These are phyloP conservation scores for Irpex sp. DNA, from an alignment of 1,284 basidiomycete genomes.

Conservation along the genomic window DNA sequence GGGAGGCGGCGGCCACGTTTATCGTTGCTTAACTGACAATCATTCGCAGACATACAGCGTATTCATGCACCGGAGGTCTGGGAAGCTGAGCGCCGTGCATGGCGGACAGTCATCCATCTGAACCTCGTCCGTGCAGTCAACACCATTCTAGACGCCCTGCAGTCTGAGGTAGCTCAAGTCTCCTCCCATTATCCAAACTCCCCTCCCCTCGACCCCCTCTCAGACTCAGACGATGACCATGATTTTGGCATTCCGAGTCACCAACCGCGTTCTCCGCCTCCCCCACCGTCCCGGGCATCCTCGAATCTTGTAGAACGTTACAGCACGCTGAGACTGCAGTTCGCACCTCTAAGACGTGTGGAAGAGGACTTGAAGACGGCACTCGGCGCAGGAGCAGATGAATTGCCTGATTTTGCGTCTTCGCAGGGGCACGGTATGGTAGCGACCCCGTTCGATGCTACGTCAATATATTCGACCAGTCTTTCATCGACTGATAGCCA, in stretches of 20 bases:
- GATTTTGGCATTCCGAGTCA: neutral
- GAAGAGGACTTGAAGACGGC: slow-evolving; percentile 49
- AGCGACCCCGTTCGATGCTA: slow-evolving; percentile 23
- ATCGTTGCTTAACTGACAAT: neutral
- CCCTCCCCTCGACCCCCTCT: neutral
- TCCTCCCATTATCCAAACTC: neutral
- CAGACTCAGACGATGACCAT: slow-evolving; percentile 5
- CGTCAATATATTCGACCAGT: neutral
- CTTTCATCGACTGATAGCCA: neutral
- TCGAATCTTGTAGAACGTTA: slow-evolving; percentile 38
- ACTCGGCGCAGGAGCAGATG: slow-evolving; percentile 46
- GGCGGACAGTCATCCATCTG: slow-evolving; percentile 64
- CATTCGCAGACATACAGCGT: slow-evolving; percentile 42
- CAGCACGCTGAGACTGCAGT: slow-evolving; percentile 43
- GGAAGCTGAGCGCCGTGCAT: slow-evolving; percentile 51
- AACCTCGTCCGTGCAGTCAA: slow-evolving; percentile 61
- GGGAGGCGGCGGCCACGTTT: neutral
- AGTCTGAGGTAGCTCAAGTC: slow-evolving; percentile 35
- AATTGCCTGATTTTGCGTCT: slow-evolving; percentile 23
- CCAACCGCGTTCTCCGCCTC: slow-evolving; percentile 1
- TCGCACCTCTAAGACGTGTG: slow-evolving; percentile 50
- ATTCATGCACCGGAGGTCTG: slow-evolving; percentile 50
- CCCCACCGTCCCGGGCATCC: slow-evolving; percentile 8
- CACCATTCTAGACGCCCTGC: slow-evolving; percentile 49
- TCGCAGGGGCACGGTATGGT: slow-evolving; percentile 8